Conservation (phyloP, 495 filamentous ascomycete species). For the Penicillium antarcticum region DNA sequence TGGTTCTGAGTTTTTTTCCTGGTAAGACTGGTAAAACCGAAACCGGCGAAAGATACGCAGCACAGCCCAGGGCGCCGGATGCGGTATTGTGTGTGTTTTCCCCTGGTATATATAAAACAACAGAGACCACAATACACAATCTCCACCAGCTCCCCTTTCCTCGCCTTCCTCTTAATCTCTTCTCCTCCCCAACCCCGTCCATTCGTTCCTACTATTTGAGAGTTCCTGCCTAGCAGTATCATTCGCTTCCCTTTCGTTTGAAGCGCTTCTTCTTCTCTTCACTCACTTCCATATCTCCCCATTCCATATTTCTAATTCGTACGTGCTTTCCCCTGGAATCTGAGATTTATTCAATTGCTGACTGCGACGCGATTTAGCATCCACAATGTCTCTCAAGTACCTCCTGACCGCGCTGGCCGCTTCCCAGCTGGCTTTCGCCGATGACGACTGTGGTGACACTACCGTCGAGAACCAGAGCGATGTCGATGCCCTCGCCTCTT, state of each 20-base stretch:
- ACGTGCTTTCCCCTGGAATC: slow-evolving; percentile 1
- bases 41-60: slow-evolving; percentile 3
- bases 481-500: slow-evolving; percentile 62
- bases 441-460: slow-evolving; percentile 31
- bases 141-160: slow-evolving; percentile 40
- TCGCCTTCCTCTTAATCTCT: slow-evolving; percentile 36
- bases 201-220: slow-evolving; percentile 48
- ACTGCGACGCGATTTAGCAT: slow-evolving; percentile 14
- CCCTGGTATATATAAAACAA: slow-evolving; percentile 12
- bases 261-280: slow-evolving; percentile 24
- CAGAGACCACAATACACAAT: slow-evolving; percentile 14
- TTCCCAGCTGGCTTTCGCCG: slow-evolving; percentile 54
- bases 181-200: slow-evolving; percentile 36
- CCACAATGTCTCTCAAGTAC: slow-evolving; percentile 74
- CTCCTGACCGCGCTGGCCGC: slow-evolving; percentile 72
- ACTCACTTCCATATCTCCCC: slow-evolving; percentile 23
- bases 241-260: slow-evolving; percentile 25
- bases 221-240: slow-evolving; percentile 16
- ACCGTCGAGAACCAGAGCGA: slow-evolving; percentile 70
- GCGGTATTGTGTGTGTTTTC: slow-evolving; percentile 22
- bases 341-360: not conserved
- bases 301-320: slow-evolving; percentile 17
- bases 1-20: not conserved
- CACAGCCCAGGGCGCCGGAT: slow-evolving; percentile 9
- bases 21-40: not conserved